Percentiles rank a stretch among this genome's conserved stretches.
Conservation (phyloP, 2,329 filamentous ascomycete genomes). For the Hymenoscyphus linearis region DNA sequence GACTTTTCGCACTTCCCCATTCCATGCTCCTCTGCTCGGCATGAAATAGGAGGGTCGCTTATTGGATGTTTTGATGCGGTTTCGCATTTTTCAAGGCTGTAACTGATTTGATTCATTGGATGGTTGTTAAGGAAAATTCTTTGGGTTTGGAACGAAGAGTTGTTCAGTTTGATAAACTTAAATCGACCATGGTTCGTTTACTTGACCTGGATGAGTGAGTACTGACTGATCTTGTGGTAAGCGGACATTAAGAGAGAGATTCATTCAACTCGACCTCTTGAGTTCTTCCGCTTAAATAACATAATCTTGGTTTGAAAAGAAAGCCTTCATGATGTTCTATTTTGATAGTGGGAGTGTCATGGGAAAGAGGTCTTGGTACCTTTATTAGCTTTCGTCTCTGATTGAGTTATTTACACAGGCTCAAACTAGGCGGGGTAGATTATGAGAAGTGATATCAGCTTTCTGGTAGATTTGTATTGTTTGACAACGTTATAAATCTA, state of each 20-base stretch:
- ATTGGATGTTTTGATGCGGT: constrained; percentile 6
- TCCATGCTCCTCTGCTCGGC: background rate
- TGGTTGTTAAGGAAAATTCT: background rate
- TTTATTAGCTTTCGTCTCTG: background rate
- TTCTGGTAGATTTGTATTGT: background rate
- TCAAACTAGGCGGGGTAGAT: background rate
- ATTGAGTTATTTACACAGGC: no score
- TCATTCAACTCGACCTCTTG: background rate
- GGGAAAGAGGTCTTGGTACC: background rate
- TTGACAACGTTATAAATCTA: background rate
- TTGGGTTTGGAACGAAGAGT: constrained; percentile 7
- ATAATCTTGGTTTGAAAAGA: background rate
- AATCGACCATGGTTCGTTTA: background rate
- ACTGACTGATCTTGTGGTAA: background rate
- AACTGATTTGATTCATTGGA: background rate
- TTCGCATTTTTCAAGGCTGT: constrained; percentile 5
- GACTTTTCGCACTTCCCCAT: background rate
- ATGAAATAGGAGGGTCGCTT: background rate
- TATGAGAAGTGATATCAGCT: background rate
- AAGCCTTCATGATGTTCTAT: background rate
- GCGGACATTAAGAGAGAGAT: background rate
- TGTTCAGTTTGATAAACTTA: constrained; percentile 7
- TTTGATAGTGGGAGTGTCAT: background rate
- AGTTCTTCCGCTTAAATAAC: background rate
- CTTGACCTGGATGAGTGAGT: no score